Evolutionary conservation across 345 rosid genomes (phyloP), one percentile per base, ranked within the genome.

Genomic region (Gossypium thurberi): DNA sequence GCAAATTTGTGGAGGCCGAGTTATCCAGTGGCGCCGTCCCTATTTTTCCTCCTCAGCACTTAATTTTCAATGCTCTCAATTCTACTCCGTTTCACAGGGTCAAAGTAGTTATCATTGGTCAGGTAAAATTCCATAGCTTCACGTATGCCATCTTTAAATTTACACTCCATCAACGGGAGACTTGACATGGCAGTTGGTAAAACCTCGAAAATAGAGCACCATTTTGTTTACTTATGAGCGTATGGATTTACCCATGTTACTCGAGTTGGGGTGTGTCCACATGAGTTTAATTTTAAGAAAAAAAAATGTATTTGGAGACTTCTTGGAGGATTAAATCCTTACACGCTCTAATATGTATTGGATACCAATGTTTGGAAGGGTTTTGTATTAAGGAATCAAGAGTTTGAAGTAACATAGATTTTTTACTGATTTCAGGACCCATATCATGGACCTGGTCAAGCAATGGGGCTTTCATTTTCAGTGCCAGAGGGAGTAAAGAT

Each of bases 401-500:
- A 47, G 6, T 47, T 47, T 55, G 25, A 55, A 20, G 59, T 55
- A 43, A 28, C 53, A 23, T 14, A 28, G 17, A 6, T 6, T 72
- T 56, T 50, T 72, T 53, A n/a, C 62, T 59, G 63, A 7, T 74
- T 50, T 71, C 75, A 83, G 91, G 98, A 95, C 77, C 99, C 99
- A 79, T 95, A 95, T 74, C 99, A 92, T 71, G 99, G 97, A 73
- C 91, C 92, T 60, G 91, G 92, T 78, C 99, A 95, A 77, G 99
- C 99, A 59, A 92, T 95, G 99, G 98, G 99, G 11, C 92, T 95
- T 18, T 82, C 98, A 8, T 95, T 95, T 84, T 92, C 99, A 51
- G 98, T 91, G 40, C 99, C 98, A 10, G 81, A 85, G 47, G 96
- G 94, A 44, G 78, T 89, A 56, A 92, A 88, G 83, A 61, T 82